phyloP scores from a whole-genome alignment of 768 basidiomycete genomes.

The Lanmaoa rubissima region DNA sequence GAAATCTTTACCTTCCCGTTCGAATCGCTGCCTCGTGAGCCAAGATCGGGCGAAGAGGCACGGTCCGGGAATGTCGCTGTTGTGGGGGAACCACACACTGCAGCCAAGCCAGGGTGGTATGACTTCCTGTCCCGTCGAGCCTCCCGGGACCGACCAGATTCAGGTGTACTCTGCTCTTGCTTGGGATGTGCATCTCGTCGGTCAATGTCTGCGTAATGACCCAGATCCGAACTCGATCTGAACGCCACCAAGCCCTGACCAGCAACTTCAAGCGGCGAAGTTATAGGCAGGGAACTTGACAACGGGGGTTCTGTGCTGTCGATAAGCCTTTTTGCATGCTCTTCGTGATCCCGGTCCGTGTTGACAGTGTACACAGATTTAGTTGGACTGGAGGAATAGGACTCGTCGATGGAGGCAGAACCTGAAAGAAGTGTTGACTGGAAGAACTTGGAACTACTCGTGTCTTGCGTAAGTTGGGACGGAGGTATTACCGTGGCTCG shows the following conservation, averaged over 20 bases:
- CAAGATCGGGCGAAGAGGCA: slow-evolving; percentile 48
- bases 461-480: slow-evolving; percentile 54
- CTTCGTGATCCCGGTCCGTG: slow-evolving; percentile 31
- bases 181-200: slow-evolving; percentile 30
- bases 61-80: slow-evolving; percentile 34
- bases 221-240: slow-evolving; percentile 78
- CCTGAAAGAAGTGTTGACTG: slow-evolving; percentile 38
- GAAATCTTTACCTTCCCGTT: slow-evolving; percentile 82
- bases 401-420: slow-evolving; percentile 23
- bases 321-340: slow-evolving; percentile 37
- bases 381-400: slow-evolving; percentile 51
- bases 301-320: slow-evolving; percentile 58
- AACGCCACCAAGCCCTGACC: slow-evolving; percentile 31
- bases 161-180: slow-evolving; percentile 49
- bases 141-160: slow-evolving; percentile 51
- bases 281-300: slow-evolving; percentile 56
- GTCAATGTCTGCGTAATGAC: slow-evolving; percentile 72
- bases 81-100: slow-evolving; percentile 48
- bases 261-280: slow-evolving; percentile 43
- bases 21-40: slow-evolving; percentile 48
- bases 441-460: slow-evolving; percentile 58
- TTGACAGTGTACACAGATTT: slow-evolving; percentile 49
- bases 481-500: slow-evolving; percentile 54
- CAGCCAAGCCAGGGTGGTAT: slow-evolving; percentile 57
- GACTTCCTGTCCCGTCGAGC: slow-evolving; percentile 56